Conservation (phyloP, 2,329 filamentous ascomycete genomes). For the Ascocoryne sarcoides region DNA sequence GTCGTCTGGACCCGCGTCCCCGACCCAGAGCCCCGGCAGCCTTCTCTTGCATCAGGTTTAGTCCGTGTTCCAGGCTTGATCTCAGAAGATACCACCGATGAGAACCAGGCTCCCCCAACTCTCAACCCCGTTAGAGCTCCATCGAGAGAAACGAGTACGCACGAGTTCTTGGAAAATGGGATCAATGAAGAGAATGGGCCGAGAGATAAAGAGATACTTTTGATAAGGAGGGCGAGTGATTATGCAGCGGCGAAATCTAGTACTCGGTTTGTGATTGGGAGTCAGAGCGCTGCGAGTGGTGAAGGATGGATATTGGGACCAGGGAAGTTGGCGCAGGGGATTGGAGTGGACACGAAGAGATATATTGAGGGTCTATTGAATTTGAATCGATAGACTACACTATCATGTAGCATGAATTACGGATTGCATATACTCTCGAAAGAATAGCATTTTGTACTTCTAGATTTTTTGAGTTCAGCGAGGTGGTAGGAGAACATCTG, state of each 20-base stretch:
- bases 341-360: conserved; percentile 66
- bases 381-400: conserved; percentile 30
- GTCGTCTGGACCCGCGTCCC: conserved; percentile 55
- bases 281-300: conserved; percentile 26
- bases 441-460: too few species aligned
- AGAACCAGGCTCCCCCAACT: neutral
- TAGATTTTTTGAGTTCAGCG: too few species aligned
- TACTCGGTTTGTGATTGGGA: conserved; percentile 14
- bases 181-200: conserved; percentile 2
- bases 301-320: conserved; percentile 45
- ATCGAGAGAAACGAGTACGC: conserved; percentile 15
- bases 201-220: conserved; percentile 48
- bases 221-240: conserved; percentile 52
- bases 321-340: conserved; percentile 57
- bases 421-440: too few species aligned
- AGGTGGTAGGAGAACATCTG: too few species aligned
- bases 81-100: conserved; percentile 8
- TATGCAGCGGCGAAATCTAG: conserved; percentile 26
- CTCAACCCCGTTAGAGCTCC: neutral
- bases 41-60: neutral
- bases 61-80: conserved; percentile 8
- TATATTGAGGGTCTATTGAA: conserved; percentile 68
- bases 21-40: conserved; percentile 27
- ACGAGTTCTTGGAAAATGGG: conserved; percentile 21
- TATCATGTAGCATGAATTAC: too few species aligned